These are phyloP conservation scores for Murraya koenigii DNA, from an alignment of 345 rosid species.

Conservation along the genomic window DNA sequence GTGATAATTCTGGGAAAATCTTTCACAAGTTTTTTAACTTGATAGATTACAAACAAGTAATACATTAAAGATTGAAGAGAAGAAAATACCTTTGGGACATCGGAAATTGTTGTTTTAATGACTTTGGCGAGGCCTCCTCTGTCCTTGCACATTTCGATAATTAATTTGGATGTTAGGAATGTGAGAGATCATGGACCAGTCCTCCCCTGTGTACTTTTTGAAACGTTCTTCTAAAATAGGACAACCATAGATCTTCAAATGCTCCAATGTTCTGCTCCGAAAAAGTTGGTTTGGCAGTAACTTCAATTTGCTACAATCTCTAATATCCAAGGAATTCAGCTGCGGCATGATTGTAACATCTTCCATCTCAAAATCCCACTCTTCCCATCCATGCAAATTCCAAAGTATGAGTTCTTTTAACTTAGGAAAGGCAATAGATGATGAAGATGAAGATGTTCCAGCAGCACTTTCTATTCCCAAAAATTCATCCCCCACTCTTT, in stretches of 20 bases:
- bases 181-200: neutral
- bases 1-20: too few relatives aligned
- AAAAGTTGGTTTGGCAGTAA: neutral
- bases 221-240: neutral
- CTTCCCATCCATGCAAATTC: neutral
- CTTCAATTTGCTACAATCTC: too few relatives aligned
- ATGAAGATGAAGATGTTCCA: neutral
- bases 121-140: too few relatives aligned
- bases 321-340: neutral
- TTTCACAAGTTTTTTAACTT: too few relatives aligned
- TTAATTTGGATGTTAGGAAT: neutral
- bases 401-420: neutral
- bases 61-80: too few relatives aligned
- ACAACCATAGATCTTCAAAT: neutral
- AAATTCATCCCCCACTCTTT: neutral
- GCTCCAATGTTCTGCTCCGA: neutral
- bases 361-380: neutral
- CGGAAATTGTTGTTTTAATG: too few relatives aligned
- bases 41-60: too few relatives aligned
- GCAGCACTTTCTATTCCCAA: neutral
- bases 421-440: neutral
- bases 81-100: too few relatives aligned
- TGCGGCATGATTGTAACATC: neutral
- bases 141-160: neutral
- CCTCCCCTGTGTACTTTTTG: neutral